Conservation (phyloP, 129 eudicot species). For the Mikania micrantha region DNA sequence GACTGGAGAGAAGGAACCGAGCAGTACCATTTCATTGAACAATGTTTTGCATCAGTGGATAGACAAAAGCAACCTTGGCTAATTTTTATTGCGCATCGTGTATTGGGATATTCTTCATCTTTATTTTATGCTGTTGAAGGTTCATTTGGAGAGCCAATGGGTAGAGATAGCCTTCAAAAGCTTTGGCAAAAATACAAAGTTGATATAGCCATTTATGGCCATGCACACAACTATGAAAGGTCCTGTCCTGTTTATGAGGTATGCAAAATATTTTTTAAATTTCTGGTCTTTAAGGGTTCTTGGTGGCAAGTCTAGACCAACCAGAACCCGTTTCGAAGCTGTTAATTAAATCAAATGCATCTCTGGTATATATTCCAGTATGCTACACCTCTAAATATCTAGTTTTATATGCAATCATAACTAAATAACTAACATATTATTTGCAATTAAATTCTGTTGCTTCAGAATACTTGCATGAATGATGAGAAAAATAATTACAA, state of each 20-base stretch:
- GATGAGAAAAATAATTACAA: slow-evolving; percentile 37
- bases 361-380: too few relatives aligned
- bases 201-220: slow-evolving; percentile 75
- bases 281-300: too few relatives aligned
- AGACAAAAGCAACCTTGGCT: slow-evolving; percentile 79
- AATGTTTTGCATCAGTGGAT: slow-evolving; percentile 60
- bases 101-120: slow-evolving; percentile 62
- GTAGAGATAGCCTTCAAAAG: slow-evolving; percentile 60
- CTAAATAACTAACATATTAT: slow-evolving; percentile 12
- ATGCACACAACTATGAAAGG: slow-evolving; percentile 72
- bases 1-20: slow-evolving; percentile 79
- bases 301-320: too few relatives aligned
- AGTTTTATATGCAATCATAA: not conserved
- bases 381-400: not conserved
- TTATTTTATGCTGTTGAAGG: slow-evolving; percentile 47
- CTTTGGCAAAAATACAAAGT: slow-evolving; percentile 80
- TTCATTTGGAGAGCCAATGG: slow-evolving; percentile 72
- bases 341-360: not conserved
- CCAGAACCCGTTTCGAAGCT: not conserved
- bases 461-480: slow-evolving; percentile 56
- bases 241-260: slow-evolving; percentile 75
- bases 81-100: slow-evolving; percentile 61
- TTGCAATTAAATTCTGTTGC: not conserved
- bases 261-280: too few relatives aligned
- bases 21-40: slow-evolving; percentile 63